Conservation (phyloP, 106 monocot genomes). For the Agapanthus africanus region DNA sequence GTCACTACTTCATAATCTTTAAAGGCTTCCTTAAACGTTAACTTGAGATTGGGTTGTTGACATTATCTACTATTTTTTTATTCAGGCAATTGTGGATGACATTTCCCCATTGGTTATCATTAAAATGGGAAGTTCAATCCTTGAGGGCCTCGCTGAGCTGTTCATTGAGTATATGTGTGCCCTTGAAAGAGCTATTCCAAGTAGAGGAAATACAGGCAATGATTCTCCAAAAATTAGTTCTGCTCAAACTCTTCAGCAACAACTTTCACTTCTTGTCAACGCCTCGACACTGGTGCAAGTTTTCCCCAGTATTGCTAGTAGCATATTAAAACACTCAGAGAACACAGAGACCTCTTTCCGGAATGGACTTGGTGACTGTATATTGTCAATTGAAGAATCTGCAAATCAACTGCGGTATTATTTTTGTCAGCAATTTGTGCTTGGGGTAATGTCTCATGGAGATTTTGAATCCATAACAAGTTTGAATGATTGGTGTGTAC, state of each 20-base stretch:
- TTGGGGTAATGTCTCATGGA: constrained; percentile 13
- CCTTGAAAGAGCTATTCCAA: constrained; percentile 30
- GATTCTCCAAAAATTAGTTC: constrained; percentile 11
- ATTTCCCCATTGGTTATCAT: constrained; percentile 23
- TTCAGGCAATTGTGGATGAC: constrained; percentile 34
- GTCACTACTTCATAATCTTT: no score
- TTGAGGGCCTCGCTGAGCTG: constrained; percentile 26
- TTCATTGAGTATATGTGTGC: constrained; percentile 29
- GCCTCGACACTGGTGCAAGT: constrained; percentile 19
- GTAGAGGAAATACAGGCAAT: constrained; percentile 9
- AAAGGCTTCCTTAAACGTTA: background rate
- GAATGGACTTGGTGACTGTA: constrained; percentile 18
- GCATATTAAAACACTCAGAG: constrained; percentile 9
- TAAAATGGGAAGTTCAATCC: constrained; percentile 29
- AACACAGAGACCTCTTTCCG: constrained; percentile 4
- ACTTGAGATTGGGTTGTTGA: background rate
- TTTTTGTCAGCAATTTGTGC: constrained; percentile 32
- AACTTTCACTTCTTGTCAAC: constrained; percentile 30
- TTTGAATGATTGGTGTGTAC: constrained; percentile 7
- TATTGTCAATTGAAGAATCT: constrained; percentile 25
- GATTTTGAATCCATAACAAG: constrained; percentile 3
- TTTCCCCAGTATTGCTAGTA: constrained; percentile 21
- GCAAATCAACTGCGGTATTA: constrained; percentile 16
- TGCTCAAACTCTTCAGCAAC: constrained; percentile 19
- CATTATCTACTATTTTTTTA: background rate